Base-by-base conservation (phyloP, 2,329 filamentous ascomycete genomes). In the Rhynchosporium secalis region DNA sequence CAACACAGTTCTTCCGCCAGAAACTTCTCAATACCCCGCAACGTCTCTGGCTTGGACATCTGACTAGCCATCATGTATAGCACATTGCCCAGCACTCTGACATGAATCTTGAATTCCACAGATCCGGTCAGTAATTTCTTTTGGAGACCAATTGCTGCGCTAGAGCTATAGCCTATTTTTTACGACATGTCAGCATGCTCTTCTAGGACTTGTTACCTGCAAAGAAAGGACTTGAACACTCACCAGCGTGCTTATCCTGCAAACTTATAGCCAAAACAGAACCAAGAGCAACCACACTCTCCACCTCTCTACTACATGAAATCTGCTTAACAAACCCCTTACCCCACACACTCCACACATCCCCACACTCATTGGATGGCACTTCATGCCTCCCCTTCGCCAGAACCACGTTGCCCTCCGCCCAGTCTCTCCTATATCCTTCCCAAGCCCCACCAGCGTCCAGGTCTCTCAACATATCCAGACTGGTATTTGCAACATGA, bases 301-400 rank as follows among this genome's bases (percentile, higher is more conserved):
- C 79, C 0, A 95, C 84, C 0, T 78, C 75, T 0, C 76, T 65
- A 2, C 79, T 78, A 26, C 80, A 70, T 4, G 89, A 92, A 2
- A 93, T 70, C 12, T 77, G 73, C 1, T 77, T 74, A 1, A 93
- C 77, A 33, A 92, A 83, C 0, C 76, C 72, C 1, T 79, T 79
- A 0, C 86, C 84, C 90, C 90, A 95, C 62, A 86, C 82, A 61
- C 89, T 92, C 89, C 89, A 94, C 1, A 80, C 70, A 3, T 70
- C 68, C 10, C 12, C 43, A 12, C 6, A 28, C 10, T 36, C 28
- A 43, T 58, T 43, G n/a, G 46, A n/a, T n/a, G 56, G 46, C 46
- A 36, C 33, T 9, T 12, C 36, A 20, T 26, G 49, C 10, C 56
- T n/a, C 6, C 9, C 33, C 51, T 12, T 10, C 9, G 5, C 8